Evolutionary conservation across 2,329 filamentous ascomycete species (phyloP), one percentile per base, ranked within the genome.

Genomic region (Trichoderma endophyticum): DNA sequence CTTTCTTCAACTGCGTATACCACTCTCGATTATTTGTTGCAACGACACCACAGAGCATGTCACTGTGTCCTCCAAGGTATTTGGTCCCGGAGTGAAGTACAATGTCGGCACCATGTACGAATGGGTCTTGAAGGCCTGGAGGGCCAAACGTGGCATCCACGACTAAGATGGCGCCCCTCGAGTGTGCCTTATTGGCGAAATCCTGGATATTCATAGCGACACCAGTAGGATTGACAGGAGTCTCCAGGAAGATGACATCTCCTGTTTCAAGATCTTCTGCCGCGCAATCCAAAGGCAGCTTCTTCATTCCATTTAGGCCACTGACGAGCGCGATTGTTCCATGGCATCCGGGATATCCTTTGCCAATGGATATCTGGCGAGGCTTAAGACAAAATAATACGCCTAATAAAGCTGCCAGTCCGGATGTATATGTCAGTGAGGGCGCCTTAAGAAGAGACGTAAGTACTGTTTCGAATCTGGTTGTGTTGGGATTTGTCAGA

Each of bases 21-120:
- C 86, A 77, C 59, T 82, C 82, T 36, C 80, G 80, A 14, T 87
- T 87, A 64, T 87, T 84, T 5, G 94, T 87, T 0, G 90, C 89
- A 30, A 99, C 83, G n/a, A 97, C 91, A 24, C 96, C 96, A 78
- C 93, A 97, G 4, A 98, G 88, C 86, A 98, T 87, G 82, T 98
- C 96, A 75, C 92, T 95, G 83, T 99, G 96, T 0, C 96, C 96
- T 21, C 96, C 96, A 75, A 99, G 89, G 82, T 98, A 99, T 85
- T 98, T 99, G n/a, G 95, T 97, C 3, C 94, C 96, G 63, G 88
- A 92, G 82, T 99, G 96, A 93, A 98, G 92, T 32, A 97, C 89
- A 1, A 95, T 82, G 81, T 98, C 95, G 28, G 92, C 94, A 63
- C 94, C 95, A 80, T 88, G 91, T 26, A 81, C 78, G 77, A 98